A percentile compares a stretch with the other conserved stretches of the same genome.
phyloP scores from a whole-genome alignment of 148 eudicot species.

The Chenopodium formosanum region DNA sequence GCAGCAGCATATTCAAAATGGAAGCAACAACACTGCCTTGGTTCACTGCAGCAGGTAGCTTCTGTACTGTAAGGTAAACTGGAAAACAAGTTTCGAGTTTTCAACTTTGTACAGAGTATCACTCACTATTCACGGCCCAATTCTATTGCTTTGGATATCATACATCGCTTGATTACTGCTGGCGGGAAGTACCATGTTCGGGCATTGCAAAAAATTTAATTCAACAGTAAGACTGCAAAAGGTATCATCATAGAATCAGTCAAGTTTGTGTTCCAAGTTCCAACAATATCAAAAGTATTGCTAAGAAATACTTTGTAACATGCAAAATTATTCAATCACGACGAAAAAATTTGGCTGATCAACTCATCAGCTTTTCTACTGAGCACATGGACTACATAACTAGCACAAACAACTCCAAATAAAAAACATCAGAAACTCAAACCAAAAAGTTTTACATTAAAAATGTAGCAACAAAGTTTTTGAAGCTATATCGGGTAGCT shows the following conservation, averaged over 20 bases:
- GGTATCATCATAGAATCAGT: neutral
- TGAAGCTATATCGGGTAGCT: neutral
- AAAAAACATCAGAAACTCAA: neutral
- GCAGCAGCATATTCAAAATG: slow-evolving; percentile 11
- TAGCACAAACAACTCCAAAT: neutral
- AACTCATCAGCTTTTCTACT: neutral
- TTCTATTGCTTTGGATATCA: slow-evolving; percentile 13
- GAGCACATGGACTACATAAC: neutral
- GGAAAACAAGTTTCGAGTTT: neutral
- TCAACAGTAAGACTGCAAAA: neutral
- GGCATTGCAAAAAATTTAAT: slow-evolving; percentile 1
- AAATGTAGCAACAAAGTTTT: neutral
- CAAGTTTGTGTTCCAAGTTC: neutral
- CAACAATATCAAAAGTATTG: neutral
- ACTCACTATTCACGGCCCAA: neutral
- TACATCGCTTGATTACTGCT: slow-evolving; percentile 32
- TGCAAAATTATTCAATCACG: neutral
- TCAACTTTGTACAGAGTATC: neutral
- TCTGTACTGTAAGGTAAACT: neutral
- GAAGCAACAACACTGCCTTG: neutral
- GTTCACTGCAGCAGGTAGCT: neutral
- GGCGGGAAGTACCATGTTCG: slow-evolving; percentile 22
- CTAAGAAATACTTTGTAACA: neutral
- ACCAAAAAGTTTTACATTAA: neutral
- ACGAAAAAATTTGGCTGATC: neutral